Base-by-base conservation (phyloP, 2,329 filamentous ascomycete genomes). In the Conoideocrella luteorostrata region DNA sequence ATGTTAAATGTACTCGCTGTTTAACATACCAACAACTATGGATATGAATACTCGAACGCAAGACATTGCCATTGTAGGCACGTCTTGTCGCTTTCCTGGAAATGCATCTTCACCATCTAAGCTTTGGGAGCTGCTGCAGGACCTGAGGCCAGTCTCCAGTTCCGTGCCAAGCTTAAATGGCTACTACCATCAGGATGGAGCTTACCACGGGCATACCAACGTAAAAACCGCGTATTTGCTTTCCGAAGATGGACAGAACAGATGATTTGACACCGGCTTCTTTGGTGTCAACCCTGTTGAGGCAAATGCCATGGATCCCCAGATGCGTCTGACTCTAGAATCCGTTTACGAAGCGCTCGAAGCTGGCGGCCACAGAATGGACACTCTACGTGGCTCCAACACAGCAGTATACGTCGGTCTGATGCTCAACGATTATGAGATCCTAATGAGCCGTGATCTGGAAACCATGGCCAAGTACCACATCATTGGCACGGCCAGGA, bases 281-380 rank as follows among this genome's bases (percentile, higher is more conserved):
- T 71, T 71, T 49, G 54, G 57, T 15, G 64, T 70, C 32, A 61
- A 53, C 1, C 57, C 60, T 2, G 45, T 59, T 12, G 68, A 71
- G 43, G 64, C 64, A 11, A 53, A 54, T 28, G 55, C 50, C 22
- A 57, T 69, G 47, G 68, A 72, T 38, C 68, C 68, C 1, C 67
- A 70, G 47, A 65, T 69, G 46, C 55, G 67, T 2, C 58, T 62
- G 45, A 50, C 66, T 13, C 56, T 69, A 4, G 65, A 71, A 41
- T 60, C 66, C 0, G 56, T 57, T n/a, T 69, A 64, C 39, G 67
- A 71, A 42, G 62, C 65, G 1, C 50, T 78, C 3, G 65, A 64
- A 33, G 53, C 53, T 3, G 59, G 57, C 2, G 66, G 66, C n/a
- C 29, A 62, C 3, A 47, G 56, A 1, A 46, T 66, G n/a, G 56